Base-by-base conservation (phyloP, 345 rosid species). In the Melaleuca quinquenervia region DNA sequence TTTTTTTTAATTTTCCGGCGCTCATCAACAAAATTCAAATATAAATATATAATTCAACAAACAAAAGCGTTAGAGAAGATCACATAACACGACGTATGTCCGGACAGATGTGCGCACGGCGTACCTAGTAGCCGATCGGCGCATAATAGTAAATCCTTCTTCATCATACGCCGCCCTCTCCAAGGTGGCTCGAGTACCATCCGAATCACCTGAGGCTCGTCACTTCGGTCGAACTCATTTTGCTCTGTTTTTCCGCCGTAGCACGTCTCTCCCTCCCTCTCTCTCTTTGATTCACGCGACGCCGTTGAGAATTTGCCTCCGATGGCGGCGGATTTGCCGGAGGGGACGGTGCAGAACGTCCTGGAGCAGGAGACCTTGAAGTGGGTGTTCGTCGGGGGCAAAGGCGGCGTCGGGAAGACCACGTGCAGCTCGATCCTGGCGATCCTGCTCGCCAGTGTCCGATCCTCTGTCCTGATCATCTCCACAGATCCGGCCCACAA, bases 401-500 rank as follows among this genome's bases (percentile, higher is more conserved):
- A 97, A 89, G 99, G 99, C 78, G 99, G 99, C 50, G 99, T 97
- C 0, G 99, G 99, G 58, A 97, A 97, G 91, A 98, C 99, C 78
- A 96, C 98, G 16, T 95, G 99, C 91, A 98, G 99, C 90, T 98
- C 99, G 6, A 93, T 96, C 54, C 90, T 98, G 41, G 90, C 99
- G 54, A 94, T 95, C 88, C 94, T 96, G 64, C 89, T 98, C 82
- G 94, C 99, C 52, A 84, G 86, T 85, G 96, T 96, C 85, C 94
- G 99, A 89, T 87, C 98, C 87, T 96, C 99, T 51, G 99, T 98
- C 52, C 90, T 98, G 89, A 96, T 98, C 91, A 98, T 98, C 85
- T 98, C 99, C 90, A 98, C 99, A 62, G 99, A 98, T 85, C 99
- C 99, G 4, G 99, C 99, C 89, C 99, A 98, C 92, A 98, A 98